Evolutionary conservation across 148 eudicot genomes (phyloP), one percentile per base, ranked within the genome.

Genomic region (Cornus controversa): DNA sequence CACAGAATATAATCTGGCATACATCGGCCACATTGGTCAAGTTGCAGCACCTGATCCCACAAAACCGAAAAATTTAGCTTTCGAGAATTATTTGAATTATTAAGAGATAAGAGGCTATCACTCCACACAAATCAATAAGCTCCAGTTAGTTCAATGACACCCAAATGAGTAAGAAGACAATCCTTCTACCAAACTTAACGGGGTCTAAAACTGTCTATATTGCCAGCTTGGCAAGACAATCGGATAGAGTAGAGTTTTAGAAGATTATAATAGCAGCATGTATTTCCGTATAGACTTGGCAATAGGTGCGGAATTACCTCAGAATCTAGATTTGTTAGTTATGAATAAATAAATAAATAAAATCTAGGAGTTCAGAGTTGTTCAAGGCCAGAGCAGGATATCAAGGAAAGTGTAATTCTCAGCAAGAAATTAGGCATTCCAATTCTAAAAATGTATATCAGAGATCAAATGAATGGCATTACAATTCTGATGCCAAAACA

Each of bases 1-100:
- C 25, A 69, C 29, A 84, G 83, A 75, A 83, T 77, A 82, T 87
- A 87, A 79, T 96, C 98, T 71, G 99, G 87, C 84, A 96, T 42
- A 82, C 99, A 96, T 69, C 89, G 85, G 24, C 99, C 99, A 78
- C 98, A 88, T 79, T 84, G 92, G 74, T 96, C 98, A 82, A 96
- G 94, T 77, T 93, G 98, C 62, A 96, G 89, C 80, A 93, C 98
- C 99, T 96, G 84, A 54, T 76, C 72, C 37, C 68, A 78, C n/a
- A 58, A 15, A 67, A 27, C 16, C 63, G 67, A 69, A 77, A 36
- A 10, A 54, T n/a, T 77, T 45, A 69, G 29, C 53, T 54, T 69
- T 3, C 28, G 8, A 6, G 13, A 18, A 27, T 8, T 40, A 78
- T 53, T 50, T 3, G 57, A n/a, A 72, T 70, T 31, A 50, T 10